A percentile compares a stretch with the other conserved stretches of the same genome.
phyloP scores from a whole-genome alignment of 176 grass and related monocot species.

The Zea mays region Zm-B73-REFERENCE-NAM-5.0 NC_050098.1:2284501-2285000 shows the following conservation, averaged over 20 bases:
- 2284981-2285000: slow-evolving; percentile 72
- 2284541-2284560: slow-evolving; percentile 74
- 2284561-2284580: slow-evolving; percentile 77
- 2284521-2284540: slow-evolving; percentile 60
- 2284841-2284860: slow-evolving; percentile 82
- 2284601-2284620: slow-evolving; percentile 98
- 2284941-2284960: slow-evolving; percentile 84
- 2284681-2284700: slow-evolving; percentile 93
- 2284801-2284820: slow-evolving; percentile 87
- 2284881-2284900: slow-evolving; percentile 87
- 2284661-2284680: slow-evolving; percentile 75
- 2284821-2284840: slow-evolving; percentile 95
- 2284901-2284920: slow-evolving; percentile 72
- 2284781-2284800: slow-evolving; percentile 90
- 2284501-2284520: slow-evolving; percentile 54
- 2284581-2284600: slow-evolving; percentile 80
- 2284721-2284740: slow-evolving; percentile 72
- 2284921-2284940: slow-evolving; percentile 92
- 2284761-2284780: slow-evolving; percentile 88
- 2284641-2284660: slow-evolving; percentile 85
- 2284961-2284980: slow-evolving; percentile 91
- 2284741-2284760: slow-evolving; percentile 87
- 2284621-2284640: slow-evolving; percentile 94
- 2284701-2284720: slow-evolving; percentile 54
- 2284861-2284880: slow-evolving; percentile 88